Evolutionary conservation across 176 grass and related monocot genomes (phyloP).

Genomic region (Secale cereale): DNA sequence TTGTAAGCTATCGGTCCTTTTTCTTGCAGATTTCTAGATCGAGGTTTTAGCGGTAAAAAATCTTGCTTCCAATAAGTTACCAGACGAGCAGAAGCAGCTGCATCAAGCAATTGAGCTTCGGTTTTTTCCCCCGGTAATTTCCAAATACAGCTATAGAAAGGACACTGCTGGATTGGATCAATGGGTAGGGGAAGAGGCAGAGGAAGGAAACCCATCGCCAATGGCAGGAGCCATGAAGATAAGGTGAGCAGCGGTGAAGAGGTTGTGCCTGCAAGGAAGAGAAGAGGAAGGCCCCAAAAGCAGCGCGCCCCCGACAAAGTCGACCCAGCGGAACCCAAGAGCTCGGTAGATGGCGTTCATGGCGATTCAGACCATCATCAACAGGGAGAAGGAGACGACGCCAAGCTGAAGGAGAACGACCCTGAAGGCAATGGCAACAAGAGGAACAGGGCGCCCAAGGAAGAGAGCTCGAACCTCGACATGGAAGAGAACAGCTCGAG

Average conservation of each 20-base stretch:
- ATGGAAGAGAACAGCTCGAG: slow-evolving; percentile 47
- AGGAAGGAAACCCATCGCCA: slow-evolving; percentile 48
- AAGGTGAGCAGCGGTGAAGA: slow-evolving; percentile 50
- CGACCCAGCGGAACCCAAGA: slow-evolving; percentile 32
- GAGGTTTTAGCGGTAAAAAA: background rate
- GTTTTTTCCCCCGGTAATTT: background rate
- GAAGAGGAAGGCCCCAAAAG: slow-evolving; percentile 71
- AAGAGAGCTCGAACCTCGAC: slow-evolving; percentile 32
- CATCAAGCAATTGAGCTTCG: background rate
- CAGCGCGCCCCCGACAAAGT: slow-evolving; percentile 39
- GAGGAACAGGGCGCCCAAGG: slow-evolving; percentile 53
- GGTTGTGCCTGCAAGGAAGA: slow-evolving; percentile 49
- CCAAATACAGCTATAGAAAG: background rate
- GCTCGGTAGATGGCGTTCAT: slow-evolving; percentile 21
- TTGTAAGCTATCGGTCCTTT: background rate
- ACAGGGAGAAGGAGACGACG: slow-evolving; percentile 21
- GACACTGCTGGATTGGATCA: background rate
- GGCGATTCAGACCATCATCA: slow-evolving; percentile 34
- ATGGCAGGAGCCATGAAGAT: slow-evolving; percentile 41
- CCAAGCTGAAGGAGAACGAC: slow-evolving; percentile 29
- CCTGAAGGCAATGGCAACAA: slow-evolving; percentile 41
- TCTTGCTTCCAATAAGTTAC: slow-evolving; percentile 16
- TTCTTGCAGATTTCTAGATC: slow-evolving; percentile 29
- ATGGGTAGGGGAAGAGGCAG: slow-evolving; percentile 83
- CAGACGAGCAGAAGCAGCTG: background rate